Evolutionary conservation across 176 grass and related monocot species (phyloP), one percentile per base, ranked within the genome.

Genomic region (Aegilops sharonensis): DNA sequence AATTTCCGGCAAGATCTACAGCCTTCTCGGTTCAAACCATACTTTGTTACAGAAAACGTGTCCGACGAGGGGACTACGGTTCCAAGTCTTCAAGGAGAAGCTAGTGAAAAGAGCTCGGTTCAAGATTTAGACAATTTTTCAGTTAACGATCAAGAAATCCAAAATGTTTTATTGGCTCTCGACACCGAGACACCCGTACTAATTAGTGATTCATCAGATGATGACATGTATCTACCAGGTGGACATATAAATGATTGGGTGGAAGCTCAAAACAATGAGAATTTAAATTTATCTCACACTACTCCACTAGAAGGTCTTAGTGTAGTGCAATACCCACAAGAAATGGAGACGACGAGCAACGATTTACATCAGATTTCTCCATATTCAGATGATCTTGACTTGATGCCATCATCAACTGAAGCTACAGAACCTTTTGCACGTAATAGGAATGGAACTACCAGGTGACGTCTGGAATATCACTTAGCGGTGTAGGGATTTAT

Each of bases 181-280:
- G 17, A 86, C 68, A 73, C 45, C 12, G 82, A 86, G 48, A 74
- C 84, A 20, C 87, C 72, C 43, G 17, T 88, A 73, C 52, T 76
- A 82, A 84, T 82, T 45, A 89, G 77, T 56, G 85, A 86, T 86
- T 94, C 86, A 30, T 91, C 86, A 5, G 89, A 89, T 20, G 86
- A 89, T 72, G 87, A 83, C 66, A 83, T 91, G 60, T 78, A 76
- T 52, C 71, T 89, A 72, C 77, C 72, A 67, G 77, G 66, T 57
- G 87, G 84, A 75, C 76, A 81, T 39, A 75, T 86, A 72, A 66
- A 86, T 75, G 77, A 37, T 67, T 78, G 75, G 67, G 78, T 78
- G 68, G 86, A 88, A 75, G 75, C 86, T 31, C 73, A 68, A 30
- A 23, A 23, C 3, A 79, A 25, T 74, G 74, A 76, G 63, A 50